These are phyloP conservation scores for Talaromyces sp. DNA, from an alignment of 2,329 filamentous ascomycete genomes.

Conservation along the genomic window DNA sequence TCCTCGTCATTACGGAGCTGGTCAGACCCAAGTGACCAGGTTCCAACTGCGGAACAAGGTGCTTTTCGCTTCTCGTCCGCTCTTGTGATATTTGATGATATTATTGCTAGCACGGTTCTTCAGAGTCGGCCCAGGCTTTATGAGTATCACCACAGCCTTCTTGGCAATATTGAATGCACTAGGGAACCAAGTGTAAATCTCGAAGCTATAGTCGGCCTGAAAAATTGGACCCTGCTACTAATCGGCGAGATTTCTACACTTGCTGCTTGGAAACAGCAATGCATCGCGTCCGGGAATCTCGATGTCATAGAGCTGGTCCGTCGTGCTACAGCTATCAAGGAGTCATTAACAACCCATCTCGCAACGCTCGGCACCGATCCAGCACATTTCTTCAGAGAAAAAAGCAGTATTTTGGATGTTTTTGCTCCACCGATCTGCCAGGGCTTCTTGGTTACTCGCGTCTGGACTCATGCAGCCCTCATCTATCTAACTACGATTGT, in stretches of 20 bases:
- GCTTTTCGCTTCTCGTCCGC: slow-evolving; percentile 32
- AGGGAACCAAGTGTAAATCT: slow-evolving; percentile 32
- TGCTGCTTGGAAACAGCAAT: slow-evolving; percentile 51
- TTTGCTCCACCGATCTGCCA: not conserved
- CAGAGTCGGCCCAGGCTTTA: slow-evolving; percentile 23
- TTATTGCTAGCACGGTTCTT: slow-evolving; percentile 29
- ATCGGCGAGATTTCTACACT: slow-evolving; percentile 51
- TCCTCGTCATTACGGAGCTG: not conserved
- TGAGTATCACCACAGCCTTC: slow-evolving; percentile 15
- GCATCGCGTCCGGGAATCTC: slow-evolving; percentile 17
- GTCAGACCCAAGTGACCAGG: slow-evolving; percentile 10
- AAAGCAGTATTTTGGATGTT: slow-evolving; percentile 2
- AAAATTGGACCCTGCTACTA: slow-evolving; percentile 53
- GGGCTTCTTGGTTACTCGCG: slow-evolving; percentile 1
- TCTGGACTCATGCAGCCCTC: slow-evolving; percentile 4
- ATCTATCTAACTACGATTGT: slow-evolving; percentile 1
- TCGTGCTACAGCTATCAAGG: slow-evolving; percentile 5
- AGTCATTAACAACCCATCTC: not conserved
- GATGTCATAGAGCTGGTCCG: slow-evolving; percentile 5
- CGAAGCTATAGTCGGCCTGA: slow-evolving; percentile 49
- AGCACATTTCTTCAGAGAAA: not conserved
- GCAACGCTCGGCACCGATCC: not conserved
- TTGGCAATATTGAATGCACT: slow-evolving; percentile 14
- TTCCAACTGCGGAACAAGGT: slow-evolving; percentile 29
- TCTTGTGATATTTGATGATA: slow-evolving; percentile 29